These are phyloP conservation scores for Gymnopilus dilepis DNA, from an alignment of 768 basidiomycete genomes.

Conservation along the genomic window DNA sequence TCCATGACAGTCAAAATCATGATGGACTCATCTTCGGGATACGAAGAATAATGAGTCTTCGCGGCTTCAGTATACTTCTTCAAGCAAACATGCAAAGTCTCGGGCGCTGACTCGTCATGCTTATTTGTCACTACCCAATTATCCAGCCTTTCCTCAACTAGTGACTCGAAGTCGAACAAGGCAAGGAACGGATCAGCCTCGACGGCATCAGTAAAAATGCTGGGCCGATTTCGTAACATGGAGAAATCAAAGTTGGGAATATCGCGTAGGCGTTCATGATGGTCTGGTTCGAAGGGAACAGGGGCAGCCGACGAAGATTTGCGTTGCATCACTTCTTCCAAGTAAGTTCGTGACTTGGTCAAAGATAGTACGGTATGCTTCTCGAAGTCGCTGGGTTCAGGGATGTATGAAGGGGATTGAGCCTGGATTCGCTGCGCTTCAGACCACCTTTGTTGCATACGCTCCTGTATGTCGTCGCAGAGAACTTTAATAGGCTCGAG, in stretches of 20 bases:
- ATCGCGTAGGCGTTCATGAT: constrained; percentile 24
- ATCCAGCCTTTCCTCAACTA: constrained; percentile 35
- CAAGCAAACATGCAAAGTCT: constrained; percentile 31
- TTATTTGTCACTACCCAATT: constrained; percentile 34
- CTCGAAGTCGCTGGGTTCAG: constrained; percentile 29
- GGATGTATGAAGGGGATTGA: constrained; percentile 29
- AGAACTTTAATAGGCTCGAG: constrained; percentile 24
- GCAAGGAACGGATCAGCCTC: constrained; percentile 7
- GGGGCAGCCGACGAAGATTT: neutral
- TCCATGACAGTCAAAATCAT: constrained; percentile 53
- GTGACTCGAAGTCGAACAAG: constrained; percentile 44
- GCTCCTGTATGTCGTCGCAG: constrained; percentile 20
- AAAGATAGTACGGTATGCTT: constrained; percentile 41
- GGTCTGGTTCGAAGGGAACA: constrained; percentile 23
- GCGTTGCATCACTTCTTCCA: constrained; percentile 25
- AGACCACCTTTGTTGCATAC: constrained; percentile 42
- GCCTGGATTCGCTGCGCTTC: constrained; percentile 31
- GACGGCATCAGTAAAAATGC: constrained; percentile 7
- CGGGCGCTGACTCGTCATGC: constrained; percentile 17
- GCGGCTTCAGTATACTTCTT: constrained; percentile 28
- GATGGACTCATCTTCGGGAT: constrained; percentile 44
- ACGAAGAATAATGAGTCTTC: constrained; percentile 31
- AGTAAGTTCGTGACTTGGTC: constrained; percentile 29
- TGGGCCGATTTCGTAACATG: too few relatives aligned
- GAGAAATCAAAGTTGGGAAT: constrained; percentile 6